Evolutionary conservation across 176 grass and related monocot species (phyloP), one percentile per base, ranked within the genome.

Genomic region (Aegilops longissima): DNA sequence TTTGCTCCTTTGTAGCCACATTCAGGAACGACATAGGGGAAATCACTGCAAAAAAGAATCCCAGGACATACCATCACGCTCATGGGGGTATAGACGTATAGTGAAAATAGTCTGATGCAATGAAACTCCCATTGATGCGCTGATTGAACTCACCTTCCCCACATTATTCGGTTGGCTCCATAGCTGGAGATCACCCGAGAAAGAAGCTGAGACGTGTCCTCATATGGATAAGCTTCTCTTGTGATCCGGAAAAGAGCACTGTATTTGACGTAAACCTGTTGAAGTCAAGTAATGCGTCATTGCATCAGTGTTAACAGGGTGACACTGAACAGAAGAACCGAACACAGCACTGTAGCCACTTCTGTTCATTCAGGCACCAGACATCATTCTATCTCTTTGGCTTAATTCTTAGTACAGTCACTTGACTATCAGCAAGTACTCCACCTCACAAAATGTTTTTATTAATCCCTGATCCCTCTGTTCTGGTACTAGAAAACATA

Each of bases 241-340:
- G 93, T 89, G 21, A 95, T 64, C 64, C 93, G 93, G 76, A 98
- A 95, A 58, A 98, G 82, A 20, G 95, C 95, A 86, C 95, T 98
- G 58, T 89, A 98, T 88, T 98, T 98, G 70, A 93, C 73, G 68
- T 98, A 95, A 76, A 98, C 83, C 93, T 95, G 79, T 90, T 61
- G 16, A 76, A 45, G 44, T 13, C 44, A 45, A 88, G 54, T 21
- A 79, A 83, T 70, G 64, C 71, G 54, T n/a, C 35, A 61, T 36
- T n/a, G 11, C 17, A 83, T 85, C 18, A 82, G 31, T 67, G 24
- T 11, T 73, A 35, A 66, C 21, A 56, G 65, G 44, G 11, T 31
- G 42, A 45, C 54, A 24, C 58, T 7, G 33, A 5, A 33, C 5
- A 86, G 1, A 73, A 66, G 84, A 82, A 71, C 25, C 25, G n/a